Base-by-base conservation (phyloP, 805 yeast genomes). In the Torulaspora indica region DNA sequence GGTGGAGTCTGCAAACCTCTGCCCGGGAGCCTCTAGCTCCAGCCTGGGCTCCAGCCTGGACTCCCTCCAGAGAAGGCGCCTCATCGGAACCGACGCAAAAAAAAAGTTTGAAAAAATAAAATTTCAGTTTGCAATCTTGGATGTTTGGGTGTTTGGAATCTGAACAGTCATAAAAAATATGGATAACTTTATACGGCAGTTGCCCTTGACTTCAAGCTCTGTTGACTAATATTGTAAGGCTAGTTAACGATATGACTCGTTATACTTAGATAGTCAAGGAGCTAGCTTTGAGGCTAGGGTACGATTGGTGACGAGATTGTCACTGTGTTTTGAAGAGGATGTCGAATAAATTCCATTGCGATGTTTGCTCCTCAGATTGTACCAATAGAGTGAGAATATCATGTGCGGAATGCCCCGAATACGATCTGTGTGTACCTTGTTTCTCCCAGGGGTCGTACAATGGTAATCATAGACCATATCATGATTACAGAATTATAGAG, bases 381-480 rank as follows among this genome's bases (percentile, higher is more conserved):
- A 90, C 98, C 1, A 82, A 90, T 58, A 71, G 97, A 53, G 93
- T 93, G 37, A 75, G 98, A 49, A 82, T 93, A 38, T 75, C 85
- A 40, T 93, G 98, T 72, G 98, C 97, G 0, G 82, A 80, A 27
- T 95, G 98, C 67, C 72, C 79, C 3, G 98, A 91, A 64, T 93
- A 91, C 58, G 98, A 93, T 63, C 70, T 93, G n/a, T 93, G 99
- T 72, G 98, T 95, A 4, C 96, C 95, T 2, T 93, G 99, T 64
- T 93, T 93, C 68, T 82, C 96, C 2, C 77, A 80, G 45, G 99
- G 98, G 10, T 70, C 77, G 12, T 69, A 77, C 17, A 77, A 93
- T 3, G 95, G 88, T 2, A 81, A 78, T 49, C 99, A 93, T 69
- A 82, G 88, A 63, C 98, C 98, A 8, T 86, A 80, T 75, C 99